Evolutionary conservation across 371 early-diverging fungal species (phyloP).

Genomic region (Mortierella sp.): DNA sequence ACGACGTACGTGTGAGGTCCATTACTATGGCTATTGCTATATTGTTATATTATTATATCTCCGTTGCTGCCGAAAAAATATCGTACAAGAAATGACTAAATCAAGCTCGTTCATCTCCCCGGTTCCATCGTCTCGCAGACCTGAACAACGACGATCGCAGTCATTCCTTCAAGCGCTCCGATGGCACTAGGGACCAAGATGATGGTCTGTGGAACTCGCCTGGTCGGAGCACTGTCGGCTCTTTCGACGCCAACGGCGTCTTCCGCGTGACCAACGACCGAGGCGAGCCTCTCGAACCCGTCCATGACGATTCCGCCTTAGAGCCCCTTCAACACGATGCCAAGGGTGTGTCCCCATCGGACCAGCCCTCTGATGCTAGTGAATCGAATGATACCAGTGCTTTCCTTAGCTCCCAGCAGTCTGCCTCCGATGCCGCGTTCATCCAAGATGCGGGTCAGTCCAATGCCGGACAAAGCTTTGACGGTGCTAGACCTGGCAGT

Average conservation of each 20-base stretch:
- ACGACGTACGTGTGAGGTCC: constrained; percentile 36
- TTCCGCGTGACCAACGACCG: constrained; percentile 65
- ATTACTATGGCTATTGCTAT: neutral
- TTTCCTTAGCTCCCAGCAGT: no score
- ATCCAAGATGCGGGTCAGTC: neutral
- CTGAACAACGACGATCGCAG: constrained; percentile 38
- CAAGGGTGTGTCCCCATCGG: constrained; percentile 2
- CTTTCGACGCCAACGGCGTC: constrained; percentile 75
- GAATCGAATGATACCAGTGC: no score
- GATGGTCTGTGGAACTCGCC: constrained; percentile 53
- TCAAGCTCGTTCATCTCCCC: neutral
- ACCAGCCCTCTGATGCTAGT: neutral
- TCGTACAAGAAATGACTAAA: no score
- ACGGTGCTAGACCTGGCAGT: neutral
- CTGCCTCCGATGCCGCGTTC: no score
- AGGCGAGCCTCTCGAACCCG: constrained; percentile 54
- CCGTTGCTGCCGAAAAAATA: no score
- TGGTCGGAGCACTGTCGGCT: constrained; percentile 61
- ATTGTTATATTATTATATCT: no score
- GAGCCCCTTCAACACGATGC: constrained; percentile 3
- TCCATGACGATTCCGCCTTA: constrained; percentile 36
- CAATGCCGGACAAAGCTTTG: no score
- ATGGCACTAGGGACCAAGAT: constrained; percentile 20
- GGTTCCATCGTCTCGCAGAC: constrained; percentile 22
- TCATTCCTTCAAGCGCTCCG: constrained; percentile 21